phyloP scores from a whole-genome alignment of 1,284 basidiomycete genomes.

The Chondrostereum purpureum region DNA sequence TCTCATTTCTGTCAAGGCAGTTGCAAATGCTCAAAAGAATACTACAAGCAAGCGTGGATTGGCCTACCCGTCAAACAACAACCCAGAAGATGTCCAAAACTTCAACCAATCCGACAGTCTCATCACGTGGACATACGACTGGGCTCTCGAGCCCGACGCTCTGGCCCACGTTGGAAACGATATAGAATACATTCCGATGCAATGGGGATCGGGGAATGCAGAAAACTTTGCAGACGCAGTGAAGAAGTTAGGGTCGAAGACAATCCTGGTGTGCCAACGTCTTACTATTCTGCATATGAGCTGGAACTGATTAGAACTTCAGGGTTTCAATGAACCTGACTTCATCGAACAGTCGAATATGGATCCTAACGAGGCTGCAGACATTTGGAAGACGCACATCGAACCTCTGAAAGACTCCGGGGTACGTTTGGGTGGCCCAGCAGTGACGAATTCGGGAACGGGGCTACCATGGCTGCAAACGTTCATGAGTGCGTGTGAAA shows the following conservation, averaged over 20 bases:
- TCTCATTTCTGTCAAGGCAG: too few relatives aligned
- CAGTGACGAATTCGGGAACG: slow-evolving; percentile 50
- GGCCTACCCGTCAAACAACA: slow-evolving; percentile 31
- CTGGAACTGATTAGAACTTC: neutral
- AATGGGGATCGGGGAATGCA: slow-evolving; percentile 37
- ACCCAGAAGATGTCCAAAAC: slow-evolving; percentile 33
- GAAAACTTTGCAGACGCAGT: slow-evolving; percentile 31
- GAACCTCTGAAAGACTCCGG: slow-evolving; percentile 49
- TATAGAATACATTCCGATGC: slow-evolving; percentile 43
- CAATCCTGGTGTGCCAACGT: slow-evolving; percentile 31
- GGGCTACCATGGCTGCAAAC: slow-evolving; percentile 50
- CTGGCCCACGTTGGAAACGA: slow-evolving; percentile 28
- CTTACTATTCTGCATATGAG: slow-evolving; percentile 5
- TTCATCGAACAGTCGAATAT: slow-evolving; percentile 58
- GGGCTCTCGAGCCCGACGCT: slow-evolving; percentile 34
- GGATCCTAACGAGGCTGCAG: slow-evolving; percentile 41
- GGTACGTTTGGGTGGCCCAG: slow-evolving; percentile 55
- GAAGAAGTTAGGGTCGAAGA: slow-evolving; percentile 31
- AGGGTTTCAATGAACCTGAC: slow-evolving; percentile 57
- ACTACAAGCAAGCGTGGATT: slow-evolving; percentile 38
- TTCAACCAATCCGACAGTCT: slow-evolving; percentile 37
- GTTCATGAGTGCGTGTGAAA: slow-evolving; percentile 46
- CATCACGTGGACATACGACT: slow-evolving; percentile 42
- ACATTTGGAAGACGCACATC: slow-evolving; percentile 59
- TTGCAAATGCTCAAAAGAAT: too few relatives aligned